Conservation (phyloP, 1,284 basidiomycete genomes). For the Heterobasidion annosum region DNA sequence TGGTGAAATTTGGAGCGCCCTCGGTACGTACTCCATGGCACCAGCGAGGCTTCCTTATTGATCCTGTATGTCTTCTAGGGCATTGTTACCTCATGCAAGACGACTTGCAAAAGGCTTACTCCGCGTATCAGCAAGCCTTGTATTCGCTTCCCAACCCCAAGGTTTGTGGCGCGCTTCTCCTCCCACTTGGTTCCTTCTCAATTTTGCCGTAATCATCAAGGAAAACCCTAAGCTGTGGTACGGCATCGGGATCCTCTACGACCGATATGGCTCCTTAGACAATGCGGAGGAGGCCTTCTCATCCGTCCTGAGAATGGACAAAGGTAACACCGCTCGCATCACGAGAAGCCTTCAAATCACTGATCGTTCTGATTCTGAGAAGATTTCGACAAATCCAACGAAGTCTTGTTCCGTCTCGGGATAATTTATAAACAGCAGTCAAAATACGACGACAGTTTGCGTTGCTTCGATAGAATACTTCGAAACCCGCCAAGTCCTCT, state of each 20-base stretch:
- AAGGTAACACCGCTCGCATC: constrained; percentile 43
- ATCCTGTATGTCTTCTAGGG: constrained; percentile 31
- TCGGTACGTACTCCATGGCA: constrained; percentile 44
- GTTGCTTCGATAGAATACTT: constrained; percentile 94
- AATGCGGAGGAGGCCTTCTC: constrained; percentile 98
- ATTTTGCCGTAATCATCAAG: constrained; percentile 24
- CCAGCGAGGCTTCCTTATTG: constrained; percentile 6
- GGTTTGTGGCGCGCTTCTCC: constrained; percentile 26
- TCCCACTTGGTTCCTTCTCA: constrained; percentile 4
- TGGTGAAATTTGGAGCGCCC: constrained; percentile 91
- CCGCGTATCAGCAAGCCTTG: constrained; percentile 97
- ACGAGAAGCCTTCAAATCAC: not conserved
- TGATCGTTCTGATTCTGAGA: not conserved
- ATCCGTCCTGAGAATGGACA: constrained; percentile 94
- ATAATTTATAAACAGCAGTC: constrained; percentile 99
- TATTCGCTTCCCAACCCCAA: constrained; percentile 95
- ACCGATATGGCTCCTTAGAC: constrained; percentile 96
- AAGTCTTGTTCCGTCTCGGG: constrained; percentile 95
- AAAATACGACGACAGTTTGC: constrained; percentile 80
- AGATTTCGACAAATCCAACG: constrained; percentile 83
- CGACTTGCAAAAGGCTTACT: constrained; percentile 97
- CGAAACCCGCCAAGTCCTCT: constrained; percentile 92
- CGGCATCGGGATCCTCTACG: constrained; percentile 97
- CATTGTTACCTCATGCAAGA: constrained; percentile 99
- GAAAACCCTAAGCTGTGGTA: constrained; percentile 99